Evolutionary conservation across 2,329 filamentous ascomycete species (phyloP).

Genomic region (Cadophora gregata): DNA sequence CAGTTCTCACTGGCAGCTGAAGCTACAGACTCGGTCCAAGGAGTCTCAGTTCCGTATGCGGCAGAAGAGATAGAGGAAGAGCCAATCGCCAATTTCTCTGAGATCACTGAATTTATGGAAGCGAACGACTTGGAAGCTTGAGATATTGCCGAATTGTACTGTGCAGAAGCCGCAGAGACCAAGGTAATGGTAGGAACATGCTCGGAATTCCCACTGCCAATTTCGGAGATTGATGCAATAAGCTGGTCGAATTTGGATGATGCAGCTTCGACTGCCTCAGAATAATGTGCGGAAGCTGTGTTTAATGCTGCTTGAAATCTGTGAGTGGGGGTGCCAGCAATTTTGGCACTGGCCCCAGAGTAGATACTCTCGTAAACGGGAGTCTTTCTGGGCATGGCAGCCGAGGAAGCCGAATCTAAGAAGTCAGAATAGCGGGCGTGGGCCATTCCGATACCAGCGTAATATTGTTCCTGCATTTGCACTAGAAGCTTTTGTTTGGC

Average conservation of each 20-base stretch:
- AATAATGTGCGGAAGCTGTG: slow-evolving; percentile 34
- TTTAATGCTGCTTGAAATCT: slow-evolving; percentile 35
- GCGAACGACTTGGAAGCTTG: slow-evolving; percentile 54
- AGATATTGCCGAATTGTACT: slow-evolving; percentile 51
- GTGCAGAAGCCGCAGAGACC: slow-evolving; percentile 50
- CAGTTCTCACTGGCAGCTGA: slow-evolving; percentile 52
- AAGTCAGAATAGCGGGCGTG: slow-evolving; percentile 82
- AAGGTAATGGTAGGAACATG: slow-evolving; percentile 48
- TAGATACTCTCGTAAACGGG: slow-evolving; percentile 48
- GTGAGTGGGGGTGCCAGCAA: slow-evolving; percentile 38
- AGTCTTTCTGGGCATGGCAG: slow-evolving; percentile 66
- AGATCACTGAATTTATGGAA: slow-evolving; percentile 63
- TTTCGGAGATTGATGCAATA: slow-evolving; percentile 48
- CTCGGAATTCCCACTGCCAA: slow-evolving; percentile 44
- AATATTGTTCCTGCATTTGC: slow-evolving; percentile 69
- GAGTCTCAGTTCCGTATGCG: slow-evolving; percentile 51
- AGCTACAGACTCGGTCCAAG: slow-evolving; percentile 58
- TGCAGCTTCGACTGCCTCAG: slow-evolving; percentile 46
- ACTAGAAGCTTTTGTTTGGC: slow-evolving; percentile 60
- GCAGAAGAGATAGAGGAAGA: slow-evolving; percentile 43
- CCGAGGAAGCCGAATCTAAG: slow-evolving; percentile 72
- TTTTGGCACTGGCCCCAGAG: slow-evolving; percentile 32
- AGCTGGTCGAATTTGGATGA: slow-evolving; percentile 49
- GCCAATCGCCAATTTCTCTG: slow-evolving; percentile 45
- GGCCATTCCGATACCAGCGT: slow-evolving; percentile 69